phyloP scores from a whole-genome alignment of 306 rosid species.

The Coriaria nepalensis region DNA sequence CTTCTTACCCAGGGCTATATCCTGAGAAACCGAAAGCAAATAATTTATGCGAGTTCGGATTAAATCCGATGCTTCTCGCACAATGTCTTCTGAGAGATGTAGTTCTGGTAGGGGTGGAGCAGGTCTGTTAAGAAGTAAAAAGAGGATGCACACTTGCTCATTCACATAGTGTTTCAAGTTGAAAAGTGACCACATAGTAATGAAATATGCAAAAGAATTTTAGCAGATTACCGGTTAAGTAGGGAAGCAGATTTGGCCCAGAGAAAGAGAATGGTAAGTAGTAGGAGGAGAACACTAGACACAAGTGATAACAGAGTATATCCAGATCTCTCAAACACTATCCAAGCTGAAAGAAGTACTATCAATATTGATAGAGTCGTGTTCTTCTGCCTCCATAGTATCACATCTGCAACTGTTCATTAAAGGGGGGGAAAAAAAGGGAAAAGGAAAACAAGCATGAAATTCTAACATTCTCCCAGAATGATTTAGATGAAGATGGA shows the following conservation, averaged over 20 bases:
- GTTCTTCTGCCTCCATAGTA: slow-evolving; percentile 79
- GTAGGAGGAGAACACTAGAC: slow-evolving; percentile 86
- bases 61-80: slow-evolving; percentile 44
- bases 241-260: slow-evolving; percentile 97
- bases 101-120: slow-evolving; percentile 86
- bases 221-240: slow-evolving; percentile 58
- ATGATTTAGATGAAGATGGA: no score
- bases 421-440: slow-evolving; percentile 11
- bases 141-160: not conserved
- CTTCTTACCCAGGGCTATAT: slow-evolving; percentile 53
- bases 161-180: not conserved
- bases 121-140: slow-evolving; percentile 48
- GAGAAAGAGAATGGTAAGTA: slow-evolving; percentile 62
- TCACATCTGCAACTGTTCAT: slow-evolving; percentile 74
- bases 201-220: slow-evolving; percentile 14
- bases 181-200: slow-evolving; percentile 3
- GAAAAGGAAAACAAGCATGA: slow-evolving; percentile 4
- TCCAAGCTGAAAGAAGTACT: slow-evolving; percentile 55
- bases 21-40: slow-evolving; percentile 58
- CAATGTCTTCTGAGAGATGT: slow-evolving; percentile 75
- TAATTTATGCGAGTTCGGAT: slow-evolving; percentile 39
- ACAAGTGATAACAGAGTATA: slow-evolving; percentile 77
- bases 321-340: slow-evolving; percentile 90
- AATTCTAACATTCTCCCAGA: no score
- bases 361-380: slow-evolving; percentile 44